Percentiles rank a stretch among this genome's conserved stretches.
These are phyloP conservation scores for Nyctanthes arbortristis DNA, from an alignment of 257 asterid genomes.

Conservation along the genomic window DNA sequence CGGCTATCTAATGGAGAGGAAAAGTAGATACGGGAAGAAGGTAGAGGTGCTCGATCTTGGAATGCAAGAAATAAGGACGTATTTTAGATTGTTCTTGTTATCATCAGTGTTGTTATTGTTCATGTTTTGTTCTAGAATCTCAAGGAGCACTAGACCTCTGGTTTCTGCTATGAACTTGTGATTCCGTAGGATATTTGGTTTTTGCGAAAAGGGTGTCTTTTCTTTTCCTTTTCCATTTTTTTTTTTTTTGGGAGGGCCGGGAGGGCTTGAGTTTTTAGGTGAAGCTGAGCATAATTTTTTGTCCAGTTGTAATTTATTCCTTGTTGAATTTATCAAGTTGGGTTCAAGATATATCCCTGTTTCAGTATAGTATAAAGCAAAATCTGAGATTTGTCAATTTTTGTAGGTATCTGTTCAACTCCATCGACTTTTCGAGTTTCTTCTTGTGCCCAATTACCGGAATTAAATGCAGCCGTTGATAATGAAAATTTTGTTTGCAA, in stretches of 20 bases:
- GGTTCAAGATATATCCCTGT: slow-evolving; percentile 30
- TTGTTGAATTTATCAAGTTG: slow-evolving; percentile 15
- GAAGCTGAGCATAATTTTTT: slow-evolving; percentile 17
- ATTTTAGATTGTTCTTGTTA: slow-evolving; percentile 83
- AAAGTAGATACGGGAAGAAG: slow-evolving; percentile 80
- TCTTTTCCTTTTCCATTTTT: background rate
- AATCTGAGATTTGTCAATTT: too few relatives aligned
- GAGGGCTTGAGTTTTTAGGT: slow-evolving; percentile 7
- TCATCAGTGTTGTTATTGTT: slow-evolving; percentile 88
- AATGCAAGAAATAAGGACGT: slow-evolving; percentile 88
- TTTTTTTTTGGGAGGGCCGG: slow-evolving; percentile 9
- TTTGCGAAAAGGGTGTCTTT: slow-evolving; percentile 12
- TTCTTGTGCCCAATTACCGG: too few relatives aligned
- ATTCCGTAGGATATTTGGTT: slow-evolving; percentile 28
- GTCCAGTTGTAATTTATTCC: slow-evolving; percentile 39
- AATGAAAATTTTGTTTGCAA: too few relatives aligned
- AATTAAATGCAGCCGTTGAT: too few relatives aligned
- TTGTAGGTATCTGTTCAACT: too few relatives aligned
- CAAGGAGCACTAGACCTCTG: slow-evolving; percentile 78
- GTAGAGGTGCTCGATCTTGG: slow-evolving; percentile 93
- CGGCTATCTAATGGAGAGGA: slow-evolving; percentile 81
- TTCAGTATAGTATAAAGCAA: background rate
- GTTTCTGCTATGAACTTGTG: slow-evolving; percentile 68
- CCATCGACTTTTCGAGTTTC: too few relatives aligned
- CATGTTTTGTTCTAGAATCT: slow-evolving; percentile 96